A percentile compares a stretch with the other conserved stretches of the same genome.
These are phyloP conservation scores for Monilinia fructigena DNA, from an alignment of 2,329 filamentous ascomycete genomes.

Conservation along the genomic window DNA sequence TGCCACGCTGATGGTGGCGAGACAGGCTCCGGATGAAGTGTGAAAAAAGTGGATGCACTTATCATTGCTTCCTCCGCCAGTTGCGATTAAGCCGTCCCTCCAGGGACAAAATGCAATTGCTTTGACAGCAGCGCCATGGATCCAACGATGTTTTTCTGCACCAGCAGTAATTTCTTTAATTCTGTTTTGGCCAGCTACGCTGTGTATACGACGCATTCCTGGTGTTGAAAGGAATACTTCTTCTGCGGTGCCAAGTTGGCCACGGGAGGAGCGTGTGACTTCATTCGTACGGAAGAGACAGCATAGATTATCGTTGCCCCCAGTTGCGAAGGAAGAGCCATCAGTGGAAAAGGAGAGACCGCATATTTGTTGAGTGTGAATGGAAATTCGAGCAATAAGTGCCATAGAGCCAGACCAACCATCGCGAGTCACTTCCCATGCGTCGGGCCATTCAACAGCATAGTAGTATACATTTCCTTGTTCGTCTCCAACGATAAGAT, in stretches of 20 bases:
- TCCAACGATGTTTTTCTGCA: conserved; percentile 68
- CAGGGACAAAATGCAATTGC: conserved; percentile 96
- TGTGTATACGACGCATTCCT: conserved; percentile 39
- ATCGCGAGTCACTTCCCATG: conserved; percentile 60
- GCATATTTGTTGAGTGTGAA: conserved; percentile 88
- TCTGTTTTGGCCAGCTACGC: conserved; percentile 38
- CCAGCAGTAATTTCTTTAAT: conserved; percentile 52
- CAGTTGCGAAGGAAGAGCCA: conserved; percentile 76
- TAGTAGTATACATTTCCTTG: conserved; percentile 83
- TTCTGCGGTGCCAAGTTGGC: conserved; percentile 25
- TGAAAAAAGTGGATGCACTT: conserved; percentile 97
- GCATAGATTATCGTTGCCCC: conserved; percentile 89
- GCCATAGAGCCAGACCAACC: conserved; percentile 77
- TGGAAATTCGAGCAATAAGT: conserved; percentile 70
- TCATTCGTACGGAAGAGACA: conserved; percentile 65
- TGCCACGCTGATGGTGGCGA: conserved; percentile 88
- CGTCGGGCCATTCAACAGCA: conserved; percentile 76
- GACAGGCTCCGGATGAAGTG: conserved; percentile 73
- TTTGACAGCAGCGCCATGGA: conserved; percentile 86
- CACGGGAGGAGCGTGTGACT: conserved; percentile 27
- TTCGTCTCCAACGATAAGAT: conserved; percentile 84
- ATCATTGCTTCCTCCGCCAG: conserved; percentile 90
- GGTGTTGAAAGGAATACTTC: conserved; percentile 31
- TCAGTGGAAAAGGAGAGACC: conserved; percentile 84
- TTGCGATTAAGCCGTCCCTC: conserved; percentile 83